Percentiles rank a stretch among this genome's conserved stretches.
phyloP scores from a whole-genome alignment of 345 rosid species.

The Citrus hindsii region DNA sequence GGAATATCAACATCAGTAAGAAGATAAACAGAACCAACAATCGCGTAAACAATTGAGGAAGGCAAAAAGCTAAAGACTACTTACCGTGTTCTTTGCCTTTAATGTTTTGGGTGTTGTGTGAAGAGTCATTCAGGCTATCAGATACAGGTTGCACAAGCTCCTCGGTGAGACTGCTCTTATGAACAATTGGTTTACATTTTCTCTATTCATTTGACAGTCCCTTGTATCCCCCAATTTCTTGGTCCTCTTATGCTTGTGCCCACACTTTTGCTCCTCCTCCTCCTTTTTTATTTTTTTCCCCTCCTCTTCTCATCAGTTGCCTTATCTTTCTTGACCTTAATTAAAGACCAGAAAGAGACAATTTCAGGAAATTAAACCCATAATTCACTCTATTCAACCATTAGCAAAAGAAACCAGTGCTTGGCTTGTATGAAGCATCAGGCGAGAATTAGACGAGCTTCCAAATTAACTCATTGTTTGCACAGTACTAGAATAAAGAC shows the following conservation, averaged over 20 bases:
- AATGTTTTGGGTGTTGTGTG: constrained; percentile 11
- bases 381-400: too few species aligned
- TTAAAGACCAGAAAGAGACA: too few species aligned
- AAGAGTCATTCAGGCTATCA: constrained; percentile 19
- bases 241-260: neutral
- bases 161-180: constrained; percentile 9
- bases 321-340: too few species aligned
- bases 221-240: neutral
- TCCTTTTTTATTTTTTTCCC: neutral
- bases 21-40: neutral
- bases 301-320: constrained; percentile 9
- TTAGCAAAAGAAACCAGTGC: too few species aligned
- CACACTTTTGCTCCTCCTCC: neutral
- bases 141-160: constrained; percentile 7
- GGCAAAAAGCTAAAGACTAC: neutral
- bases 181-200: neutral
- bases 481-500: too few species aligned
- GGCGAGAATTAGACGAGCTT: too few species aligned
- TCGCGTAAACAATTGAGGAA: neutral
- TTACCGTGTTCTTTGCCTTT: neutral
- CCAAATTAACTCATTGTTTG: too few species aligned
- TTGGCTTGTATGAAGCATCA: too few species aligned
- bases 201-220: neutral
- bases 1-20: neutral
- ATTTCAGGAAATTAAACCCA: too few species aligned